Conservation (phyloP, 139 green algal species). For the Closterium sp. region DNA sequence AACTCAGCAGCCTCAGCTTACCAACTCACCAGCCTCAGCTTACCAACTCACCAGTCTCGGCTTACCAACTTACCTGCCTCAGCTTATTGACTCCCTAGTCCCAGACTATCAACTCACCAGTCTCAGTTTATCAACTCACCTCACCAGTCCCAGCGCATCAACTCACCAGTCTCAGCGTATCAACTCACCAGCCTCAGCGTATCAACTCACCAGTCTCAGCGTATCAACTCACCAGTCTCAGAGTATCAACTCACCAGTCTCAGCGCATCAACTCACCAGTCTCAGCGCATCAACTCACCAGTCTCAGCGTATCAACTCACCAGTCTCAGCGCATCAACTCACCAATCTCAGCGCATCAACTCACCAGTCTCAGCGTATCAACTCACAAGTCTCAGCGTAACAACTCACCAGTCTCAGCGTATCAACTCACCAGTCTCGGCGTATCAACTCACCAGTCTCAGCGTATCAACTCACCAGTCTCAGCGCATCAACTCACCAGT, state of each 20-base stretch:
- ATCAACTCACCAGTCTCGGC: background rate
- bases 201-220: background rate
- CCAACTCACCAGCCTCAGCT: background rate
- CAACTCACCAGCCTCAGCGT: background rate
- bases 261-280: conserved; percentile 25
- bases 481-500: background rate
- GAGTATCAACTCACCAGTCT: background rate
- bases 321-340: too few species aligned
- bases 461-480: background rate
- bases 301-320: too few species aligned
- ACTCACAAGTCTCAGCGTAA: background rate
- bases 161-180: background rate
- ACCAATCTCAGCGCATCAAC: too few species aligned
- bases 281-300: too few species aligned
- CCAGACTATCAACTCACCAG: too few species aligned
- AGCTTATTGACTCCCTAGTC: too few species aligned
- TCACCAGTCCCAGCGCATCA: too few species aligned
- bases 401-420: background rate
- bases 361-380: too few species aligned
- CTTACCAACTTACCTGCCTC: too few species aligned
- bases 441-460: background rate
- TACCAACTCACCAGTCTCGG: too few species aligned
- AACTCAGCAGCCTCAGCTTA: background rate
- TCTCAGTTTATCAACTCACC: too few species aligned
- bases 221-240: background rate